Evolutionary conservation across 1,284 basidiomycete species (phyloP).

Genomic region (Ustilago xerochloae): DNA sequence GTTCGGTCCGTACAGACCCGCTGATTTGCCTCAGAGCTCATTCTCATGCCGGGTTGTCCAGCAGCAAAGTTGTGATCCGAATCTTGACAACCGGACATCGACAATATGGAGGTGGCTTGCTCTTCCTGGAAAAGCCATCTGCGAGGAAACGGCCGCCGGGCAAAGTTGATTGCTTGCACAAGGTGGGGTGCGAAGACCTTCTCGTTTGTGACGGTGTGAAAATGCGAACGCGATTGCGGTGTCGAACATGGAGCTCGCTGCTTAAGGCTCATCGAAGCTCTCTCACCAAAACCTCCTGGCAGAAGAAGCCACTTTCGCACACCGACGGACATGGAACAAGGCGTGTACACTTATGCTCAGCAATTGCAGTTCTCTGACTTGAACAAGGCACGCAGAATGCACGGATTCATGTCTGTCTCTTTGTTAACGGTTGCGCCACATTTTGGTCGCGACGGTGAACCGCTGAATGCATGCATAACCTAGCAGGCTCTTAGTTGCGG

Average conservation of each 20-base stretch:
- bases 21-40: neutral
- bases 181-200: too few species aligned
- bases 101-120: neutral
- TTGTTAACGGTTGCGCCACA: neutral
- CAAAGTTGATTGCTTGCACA: too few species aligned
- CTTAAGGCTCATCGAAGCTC: neutral
- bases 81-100: neutral
- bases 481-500: too few species aligned
- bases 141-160: too few species aligned
- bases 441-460: conserved; percentile 1
- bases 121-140: too few species aligned
- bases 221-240: neutral
- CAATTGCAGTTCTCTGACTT: neutral
- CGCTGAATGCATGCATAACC: neutral
- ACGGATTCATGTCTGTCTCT: neutral
- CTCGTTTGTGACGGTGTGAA: neutral
- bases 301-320: neutral
- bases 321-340: neutral
- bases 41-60: neutral
- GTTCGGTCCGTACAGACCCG: neutral
- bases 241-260: neutral
- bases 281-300: neutral
- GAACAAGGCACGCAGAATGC: neutral
- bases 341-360: neutral
- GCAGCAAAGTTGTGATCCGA: neutral